Conservation (phyloP, 805 yeast genomes). For the Starmerella bombi region DNA sequence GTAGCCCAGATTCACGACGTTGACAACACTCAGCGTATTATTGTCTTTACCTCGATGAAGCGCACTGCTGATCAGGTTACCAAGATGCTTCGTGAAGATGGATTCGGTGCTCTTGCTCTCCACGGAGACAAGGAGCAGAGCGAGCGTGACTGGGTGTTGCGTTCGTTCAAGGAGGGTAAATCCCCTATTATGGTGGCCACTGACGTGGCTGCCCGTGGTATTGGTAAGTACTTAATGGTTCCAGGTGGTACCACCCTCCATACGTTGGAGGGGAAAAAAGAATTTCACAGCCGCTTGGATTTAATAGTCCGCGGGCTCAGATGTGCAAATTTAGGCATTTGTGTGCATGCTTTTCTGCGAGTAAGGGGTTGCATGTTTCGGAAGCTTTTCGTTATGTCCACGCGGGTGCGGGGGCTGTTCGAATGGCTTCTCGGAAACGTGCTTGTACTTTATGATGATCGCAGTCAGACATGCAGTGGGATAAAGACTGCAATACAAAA, state of each 20-base stretch:
- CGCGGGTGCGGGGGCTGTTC: slow-evolving; percentile 13
- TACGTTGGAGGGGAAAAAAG: neutral
- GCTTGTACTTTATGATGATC: slow-evolving; percentile 6
- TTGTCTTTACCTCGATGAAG: slow-evolving; percentile 92
- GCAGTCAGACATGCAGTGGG: slow-evolving; percentile 7
- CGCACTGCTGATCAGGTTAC: slow-evolving; percentile 96
- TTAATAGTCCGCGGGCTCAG: no score
- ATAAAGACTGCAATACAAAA: neutral
- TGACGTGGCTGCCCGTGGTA: slow-evolving; percentile 99
- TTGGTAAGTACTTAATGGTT: slow-evolving; percentile 28
- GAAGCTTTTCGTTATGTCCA: slow-evolving; percentile 13
- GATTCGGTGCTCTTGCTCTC: slow-evolving; percentile 97
- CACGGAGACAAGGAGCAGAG: slow-evolving; percentile 97
- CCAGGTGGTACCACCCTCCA: no score
- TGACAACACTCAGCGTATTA: slow-evolving; percentile 53
- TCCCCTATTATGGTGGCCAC: slow-evolving; percentile 98
- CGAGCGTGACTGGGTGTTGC: slow-evolving; percentile 97
- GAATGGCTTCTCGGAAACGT: slow-evolving; percentile 16
- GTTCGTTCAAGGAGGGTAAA: slow-evolving; percentile 82
- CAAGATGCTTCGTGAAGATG: slow-evolving; percentile 79
- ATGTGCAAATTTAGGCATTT: no score
- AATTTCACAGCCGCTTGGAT: no score
- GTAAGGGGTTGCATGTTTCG: slow-evolving; percentile 15
- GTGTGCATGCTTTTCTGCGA: slow-evolving; percentile 5
- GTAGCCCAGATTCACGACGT: slow-evolving; percentile 60